Percentiles rank a stretch among this genome's conserved stretches.
Evolutionary conservation across 163 green algal genomes (phyloP).

Genomic region (Scenedesmus sp.): DNA sequence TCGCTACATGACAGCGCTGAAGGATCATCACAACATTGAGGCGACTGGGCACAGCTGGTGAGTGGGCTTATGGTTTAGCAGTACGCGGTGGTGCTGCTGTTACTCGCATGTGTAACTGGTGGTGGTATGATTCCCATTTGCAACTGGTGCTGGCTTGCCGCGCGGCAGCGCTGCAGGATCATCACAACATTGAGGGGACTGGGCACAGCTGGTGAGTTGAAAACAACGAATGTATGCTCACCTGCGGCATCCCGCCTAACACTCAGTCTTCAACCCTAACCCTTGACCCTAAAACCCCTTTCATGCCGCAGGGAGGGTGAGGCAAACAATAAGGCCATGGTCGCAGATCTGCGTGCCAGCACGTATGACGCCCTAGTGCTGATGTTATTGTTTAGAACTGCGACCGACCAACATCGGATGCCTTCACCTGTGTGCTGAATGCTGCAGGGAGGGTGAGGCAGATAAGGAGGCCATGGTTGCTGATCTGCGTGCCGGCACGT

Average conservation of each 20-base stretch:
- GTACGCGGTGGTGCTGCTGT: background rate
- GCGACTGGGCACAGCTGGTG: background rate
- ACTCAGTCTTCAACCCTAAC: too few species aligned
- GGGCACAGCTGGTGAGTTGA: background rate
- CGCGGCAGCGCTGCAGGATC: background rate
- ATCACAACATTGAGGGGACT: background rate
- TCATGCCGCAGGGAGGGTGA: constrained; percentile 10
- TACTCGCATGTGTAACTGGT: background rate
- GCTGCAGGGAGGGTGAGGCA: constrained; percentile 28
- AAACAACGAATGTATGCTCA: too few species aligned
- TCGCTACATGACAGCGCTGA: background rate
- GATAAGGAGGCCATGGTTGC: constrained; percentile 30
- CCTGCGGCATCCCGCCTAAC: too few species aligned
- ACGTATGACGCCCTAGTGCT: background rate
- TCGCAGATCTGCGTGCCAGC: background rate
- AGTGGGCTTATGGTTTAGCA: background rate
- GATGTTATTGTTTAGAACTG: background rate
- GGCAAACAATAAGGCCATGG: background rate
- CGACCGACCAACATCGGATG: too few species aligned
- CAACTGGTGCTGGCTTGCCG: background rate
- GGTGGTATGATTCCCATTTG: background rate
- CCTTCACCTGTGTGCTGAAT: too few species aligned
- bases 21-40: background rate
- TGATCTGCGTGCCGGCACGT: background rate
- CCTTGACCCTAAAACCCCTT: background rate